Base-by-base conservation (phyloP, 768 basidiomycete species). In the Suillus tomentosus region DNA sequence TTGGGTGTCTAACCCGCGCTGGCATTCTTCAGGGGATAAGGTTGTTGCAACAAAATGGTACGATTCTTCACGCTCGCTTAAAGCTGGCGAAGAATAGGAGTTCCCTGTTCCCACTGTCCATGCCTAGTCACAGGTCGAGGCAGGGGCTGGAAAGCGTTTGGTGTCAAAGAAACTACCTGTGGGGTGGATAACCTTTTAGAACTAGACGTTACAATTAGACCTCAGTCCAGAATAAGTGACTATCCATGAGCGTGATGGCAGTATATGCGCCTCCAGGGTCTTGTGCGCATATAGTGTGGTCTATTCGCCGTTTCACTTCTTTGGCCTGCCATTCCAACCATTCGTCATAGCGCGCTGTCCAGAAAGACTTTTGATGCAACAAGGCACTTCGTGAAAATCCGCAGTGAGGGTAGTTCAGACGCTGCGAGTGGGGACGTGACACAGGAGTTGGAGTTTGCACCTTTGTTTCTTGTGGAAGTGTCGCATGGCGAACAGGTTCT, bases 21-120 rank as follows among this genome's bases (percentile, higher is more conserved):
- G 89, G 79, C 88, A 92, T 69, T 86, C 89, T 4, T 85, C 84
- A 11, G 87, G 87, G 1, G 68, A 73, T 39, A 86, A 81, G 67
- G 74, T 91, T n/a, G 77, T 91, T 60, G 88, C 89, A n/a, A 91
- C 89, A 13, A 91, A 91, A 71, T 90, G 90, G 89, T 91, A 90
- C 67, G 89, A 86, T 27, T 85, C 85, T 6, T 66, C 59, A 4
- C 84, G 90, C 8, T 87, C 86, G 60, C 77, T 91, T 39, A 88
- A 87, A 42, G 89, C 88, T 1, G 89, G 88, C 2, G 90, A 91
- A 78, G 87, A 84, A 47, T 91, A 89, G 90, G 81, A 85, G 70
- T 91, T 87, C 64, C 55, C 73, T 7, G 79, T 88, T 31, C 87
- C 87, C 31, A 15, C 58, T 13, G 47, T 68, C 10, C 19, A 40